These are phyloP conservation scores for Pinguiococcus pyrenoidosus DNA, from an alignment of 108 stramenopile species.

Conservation along the genomic window DNA sequence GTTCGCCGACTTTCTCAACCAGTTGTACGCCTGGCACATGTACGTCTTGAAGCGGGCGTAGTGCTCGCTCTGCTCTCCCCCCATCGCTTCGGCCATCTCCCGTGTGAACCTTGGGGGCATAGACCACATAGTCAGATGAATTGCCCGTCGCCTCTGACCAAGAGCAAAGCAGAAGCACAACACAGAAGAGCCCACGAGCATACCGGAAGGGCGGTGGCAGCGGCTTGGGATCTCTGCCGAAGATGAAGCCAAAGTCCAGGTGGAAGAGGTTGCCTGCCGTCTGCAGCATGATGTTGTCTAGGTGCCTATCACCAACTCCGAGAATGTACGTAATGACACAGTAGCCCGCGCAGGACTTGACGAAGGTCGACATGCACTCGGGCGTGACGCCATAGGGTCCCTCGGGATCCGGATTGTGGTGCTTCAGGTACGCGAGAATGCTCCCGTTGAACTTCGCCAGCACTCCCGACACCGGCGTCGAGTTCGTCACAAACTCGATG, in stretches of 20 bases:
- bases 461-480: slow-evolving; percentile 73
- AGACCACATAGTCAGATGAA: too few relatives aligned
- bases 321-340: slow-evolving; percentile 93
- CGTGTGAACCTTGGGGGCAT: slow-evolving; percentile 9
- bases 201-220: slow-evolving; percentile 83
- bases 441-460: slow-evolving; percentile 66
- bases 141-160: too few relatives aligned
- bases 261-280: slow-evolving; percentile 64
- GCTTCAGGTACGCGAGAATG: slow-evolving; percentile 43
- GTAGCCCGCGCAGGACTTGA: slow-evolving; percentile 90
- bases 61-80: slow-evolving; percentile 68
- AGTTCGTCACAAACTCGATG: slow-evolving; percentile 84
- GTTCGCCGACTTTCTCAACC: slow-evolving; percentile 82
- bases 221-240: slow-evolving; percentile 80
- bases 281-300: slow-evolving; percentile 71
- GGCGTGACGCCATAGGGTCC: slow-evolving; percentile 28
- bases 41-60: slow-evolving; percentile 70
- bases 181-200: too few relatives aligned
- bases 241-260: slow-evolving; percentile 77
- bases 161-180: too few relatives aligned
- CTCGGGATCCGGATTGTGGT: slow-evolving; percentile 18
- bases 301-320: slow-evolving; percentile 57
- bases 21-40: slow-evolving; percentile 86
- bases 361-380: slow-evolving; percentile 72
- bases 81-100: slow-evolving; percentile 37